phyloP scores from a whole-genome alignment of 768 basidiomycete genomes.

The Clavaria fumosa region DNA sequence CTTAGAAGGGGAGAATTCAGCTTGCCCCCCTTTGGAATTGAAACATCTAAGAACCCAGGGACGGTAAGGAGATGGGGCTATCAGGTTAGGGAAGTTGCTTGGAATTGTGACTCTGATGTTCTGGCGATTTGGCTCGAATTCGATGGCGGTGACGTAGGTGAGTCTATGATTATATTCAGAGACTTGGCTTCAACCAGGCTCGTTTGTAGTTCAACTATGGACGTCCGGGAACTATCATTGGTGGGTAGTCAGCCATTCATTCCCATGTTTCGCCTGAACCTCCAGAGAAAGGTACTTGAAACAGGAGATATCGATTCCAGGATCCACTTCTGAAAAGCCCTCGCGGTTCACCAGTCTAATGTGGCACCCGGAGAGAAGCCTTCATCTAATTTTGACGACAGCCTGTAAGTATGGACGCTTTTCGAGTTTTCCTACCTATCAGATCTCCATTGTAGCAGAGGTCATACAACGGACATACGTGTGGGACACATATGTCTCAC shows the following conservation, averaged over 20 bases:
- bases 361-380: conserved; percentile 81
- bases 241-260: conserved; percentile 21
- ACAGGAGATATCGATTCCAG: conserved; percentile 56
- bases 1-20: conserved; percentile 81
- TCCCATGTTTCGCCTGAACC: not conserved
- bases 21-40: conserved; percentile 65
- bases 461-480: conserved; percentile 46
- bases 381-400: conserved; percentile 52
- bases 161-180: conserved; percentile 13
- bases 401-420: conserved; percentile 29
- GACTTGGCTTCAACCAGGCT: conserved; percentile 6
- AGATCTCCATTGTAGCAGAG: conserved; percentile 21
- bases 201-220: conserved; percentile 72
- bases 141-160: conserved; percentile 54
- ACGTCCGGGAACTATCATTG: conserved; percentile 92
- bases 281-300: conserved; percentile 71
- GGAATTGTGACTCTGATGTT: conserved; percentile 83
- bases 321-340: conserved; percentile 14
- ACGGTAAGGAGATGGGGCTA: conserved; percentile 40
- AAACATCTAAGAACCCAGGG: conserved; percentile 19
- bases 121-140: conserved; percentile 75
- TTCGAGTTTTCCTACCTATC: not conserved
- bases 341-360: conserved; percentile 52
- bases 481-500: conserved; percentile 68
- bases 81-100: conserved; percentile 57